A percentile compares a stretch with the other conserved stretches of the same genome.
Evolutionary conservation across 2,329 filamentous ascomycete genomes (phyloP).

Genomic region (Ophiostoma sp.): DNA sequence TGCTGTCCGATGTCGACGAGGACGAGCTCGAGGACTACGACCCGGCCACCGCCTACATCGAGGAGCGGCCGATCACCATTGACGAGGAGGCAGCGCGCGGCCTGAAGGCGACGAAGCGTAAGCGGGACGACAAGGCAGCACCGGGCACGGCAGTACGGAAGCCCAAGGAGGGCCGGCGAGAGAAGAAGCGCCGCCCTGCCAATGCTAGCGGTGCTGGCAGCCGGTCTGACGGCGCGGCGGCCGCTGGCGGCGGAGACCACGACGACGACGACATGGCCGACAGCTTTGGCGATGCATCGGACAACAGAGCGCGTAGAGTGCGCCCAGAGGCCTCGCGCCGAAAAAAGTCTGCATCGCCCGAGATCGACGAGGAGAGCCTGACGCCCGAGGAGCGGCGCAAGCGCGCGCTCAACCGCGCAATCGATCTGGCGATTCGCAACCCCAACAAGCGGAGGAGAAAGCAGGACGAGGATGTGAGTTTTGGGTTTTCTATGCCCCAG

Average conservation of each 20-base stretch:
- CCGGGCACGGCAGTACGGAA: constrained; percentile 47
- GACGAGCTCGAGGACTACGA: constrained; percentile 67
- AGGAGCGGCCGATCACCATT: constrained; percentile 60
- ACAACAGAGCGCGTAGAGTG: constrained; percentile 29
- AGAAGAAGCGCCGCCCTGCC: constrained; percentile 53
- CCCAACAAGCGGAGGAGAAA: constrained; percentile 67
- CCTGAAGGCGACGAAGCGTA: constrained; percentile 59
- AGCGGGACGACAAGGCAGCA: constrained; percentile 42
- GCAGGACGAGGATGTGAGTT: constrained; percentile 78
- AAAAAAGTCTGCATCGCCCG: constrained; percentile 41
- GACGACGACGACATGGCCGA: constrained; percentile 38
- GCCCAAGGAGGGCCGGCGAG: constrained; percentile 66
- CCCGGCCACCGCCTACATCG: constrained; percentile 56
- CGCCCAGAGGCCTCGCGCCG: constrained; percentile 42
- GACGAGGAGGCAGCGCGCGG: constrained; percentile 61
- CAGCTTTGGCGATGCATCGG: constrained; percentile 33
- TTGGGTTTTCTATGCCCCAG: not conserved
- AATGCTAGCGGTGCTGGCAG: constrained; percentile 32
- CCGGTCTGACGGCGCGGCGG: constrained; percentile 31
- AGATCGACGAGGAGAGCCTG: constrained; percentile 70
- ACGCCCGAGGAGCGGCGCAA: constrained; percentile 79
- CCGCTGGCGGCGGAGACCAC: constrained; percentile 36
- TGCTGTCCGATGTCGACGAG: constrained; percentile 63
- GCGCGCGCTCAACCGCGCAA: constrained; percentile 75
- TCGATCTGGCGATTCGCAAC: constrained; percentile 84